Evolutionary conservation across 73 alveolate genomes (phyloP), one percentile per base, ranked within the genome.

Genomic region (Halteria grandinella): DNA sequence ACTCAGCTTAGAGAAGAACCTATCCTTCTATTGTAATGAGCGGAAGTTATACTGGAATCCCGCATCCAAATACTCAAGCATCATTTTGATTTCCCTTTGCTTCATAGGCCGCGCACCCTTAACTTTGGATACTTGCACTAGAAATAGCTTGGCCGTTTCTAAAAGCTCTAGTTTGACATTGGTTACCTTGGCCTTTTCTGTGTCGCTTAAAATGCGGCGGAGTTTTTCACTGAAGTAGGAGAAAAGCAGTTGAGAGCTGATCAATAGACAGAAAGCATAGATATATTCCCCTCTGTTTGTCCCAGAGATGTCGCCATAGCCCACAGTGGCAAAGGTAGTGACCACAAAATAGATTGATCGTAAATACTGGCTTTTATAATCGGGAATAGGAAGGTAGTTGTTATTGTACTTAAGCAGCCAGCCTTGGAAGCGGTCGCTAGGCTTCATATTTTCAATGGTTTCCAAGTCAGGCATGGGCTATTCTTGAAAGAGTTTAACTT

Each of bases 301-400:
- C 3, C 41, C 63, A 47, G 43, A 52, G 28, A 66, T 66, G 47
- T 66, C 80, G 3, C 80, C 80, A 66, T 66, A 66, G 12, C 80
- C 80, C n/a, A 44, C 80, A 23, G 80, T 44, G 1, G 80, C 80
- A 66, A 66, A 66, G 14, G 60, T 44, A 1, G 80, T 5, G 32
- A 66, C 17, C n/a, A 44, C 29, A 18, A 45, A 45, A 31, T 34
- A 66, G 17, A 14, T 6, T 2, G 80, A 66, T 41, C 80, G 39
- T 12, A 66, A 11, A 28, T 66, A 66, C 2, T 45, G 32, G 10
- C 47, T 1, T 11, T 45, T 3, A 44, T 44, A 66, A 28, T 32
- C 52, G 6, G 12, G 41, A n/a, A 45, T 44, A 44, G 80, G 10
- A 44, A 29, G n/a, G n/a, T n/a, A n/a, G n/a, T n/a, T 29, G 45